A percentile compares a stretch with the other conserved stretches of the same genome.
Conservation (phyloP, 148 eudicot genomes). For the Beta vulgaris region DNA sequence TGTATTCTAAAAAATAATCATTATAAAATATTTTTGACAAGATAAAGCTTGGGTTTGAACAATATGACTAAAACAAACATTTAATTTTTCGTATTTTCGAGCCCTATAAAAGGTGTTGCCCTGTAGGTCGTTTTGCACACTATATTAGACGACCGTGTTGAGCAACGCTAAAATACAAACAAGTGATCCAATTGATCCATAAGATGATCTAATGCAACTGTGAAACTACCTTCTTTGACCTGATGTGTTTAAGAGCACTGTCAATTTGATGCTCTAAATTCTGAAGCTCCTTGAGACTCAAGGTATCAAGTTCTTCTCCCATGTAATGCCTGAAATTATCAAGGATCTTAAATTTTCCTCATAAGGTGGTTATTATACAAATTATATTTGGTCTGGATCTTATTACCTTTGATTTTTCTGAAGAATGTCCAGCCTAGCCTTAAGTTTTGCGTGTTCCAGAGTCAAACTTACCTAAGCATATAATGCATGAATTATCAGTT, state of each 20-base stretch:
- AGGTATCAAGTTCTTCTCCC: constrained; percentile 66
- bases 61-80: too few species aligned
- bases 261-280: constrained; percentile 69
- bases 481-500: background rate
- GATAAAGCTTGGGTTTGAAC: too few species aligned
- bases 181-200: background rate
- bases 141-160: too few species aligned
- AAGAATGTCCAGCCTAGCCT: constrained; percentile 70
- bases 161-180: too few species aligned
- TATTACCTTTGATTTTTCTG: constrained; percentile 61
- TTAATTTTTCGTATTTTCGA: too few species aligned
- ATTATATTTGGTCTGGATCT: background rate
- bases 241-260: constrained; percentile 52
- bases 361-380: background rate
- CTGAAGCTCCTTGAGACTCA: constrained; percentile 65
- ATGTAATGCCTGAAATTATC: constrained; percentile 44
- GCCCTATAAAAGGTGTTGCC: too few species aligned
- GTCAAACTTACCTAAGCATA: constrained; percentile 60
- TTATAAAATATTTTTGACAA: too few species aligned
- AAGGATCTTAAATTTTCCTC: background rate
- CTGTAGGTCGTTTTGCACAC: too few species aligned
- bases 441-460: constrained; percentile 75
- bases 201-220: background rate
- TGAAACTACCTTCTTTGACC: constrained; percentile 50
- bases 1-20: too few species aligned